phyloP scores from a whole-genome alignment of 1,139 yeast species.

The Pichia sp. region DNA sequence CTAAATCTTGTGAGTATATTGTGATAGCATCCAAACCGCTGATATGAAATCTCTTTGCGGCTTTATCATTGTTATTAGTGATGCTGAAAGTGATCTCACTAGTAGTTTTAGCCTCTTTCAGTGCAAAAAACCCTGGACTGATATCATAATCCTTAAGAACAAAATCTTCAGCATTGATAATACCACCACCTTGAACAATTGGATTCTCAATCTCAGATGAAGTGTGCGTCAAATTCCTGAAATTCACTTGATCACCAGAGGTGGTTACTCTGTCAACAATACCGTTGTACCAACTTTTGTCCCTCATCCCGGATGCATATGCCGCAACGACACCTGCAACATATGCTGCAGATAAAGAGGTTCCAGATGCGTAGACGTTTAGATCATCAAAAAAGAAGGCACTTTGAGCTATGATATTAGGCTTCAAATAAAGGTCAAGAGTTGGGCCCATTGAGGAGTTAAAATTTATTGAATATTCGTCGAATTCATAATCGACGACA shows the following conservation, averaged over 20 bases:
- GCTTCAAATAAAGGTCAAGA: slow-evolving; percentile 7
- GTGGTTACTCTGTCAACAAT: slow-evolving; percentile 7
- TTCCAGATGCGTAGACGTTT: slow-evolving; percentile 6
- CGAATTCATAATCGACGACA: not conserved
- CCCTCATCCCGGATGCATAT: not conserved
- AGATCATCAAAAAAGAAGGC: slow-evolving; percentile 6
- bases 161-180: slow-evolving; percentile 1
- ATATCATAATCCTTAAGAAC: slow-evolving; percentile 1
- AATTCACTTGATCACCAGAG: slow-evolving; percentile 3
- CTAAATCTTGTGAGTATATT: slow-evolving; percentile 2
- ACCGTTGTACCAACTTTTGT: not conserved
- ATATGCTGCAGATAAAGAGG: slow-evolving; percentile 6
- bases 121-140: slow-evolving; percentile 3
- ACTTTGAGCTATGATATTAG: slow-evolving; percentile 10
- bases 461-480: slow-evolving; percentile 3
- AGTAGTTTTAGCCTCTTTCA: slow-evolving; percentile 2
- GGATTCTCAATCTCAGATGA: slow-evolving; percentile 3
- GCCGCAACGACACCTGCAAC: slow-evolving; percentile 7
- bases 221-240: slow-evolving; percentile 2
- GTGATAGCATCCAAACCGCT: slow-evolving; percentile 4
- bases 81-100: slow-evolving; percentile 2
- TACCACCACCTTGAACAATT: slow-evolving; percentile 12
- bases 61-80: not conserved
- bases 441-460: slow-evolving; percentile 10
- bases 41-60: slow-evolving; percentile 1